Percentiles rank a stretch among this genome's conserved stretches.
Evolutionary conservation across 139 green algal species (phyloP).

Genomic region (Tetraselmis striata): DNA sequence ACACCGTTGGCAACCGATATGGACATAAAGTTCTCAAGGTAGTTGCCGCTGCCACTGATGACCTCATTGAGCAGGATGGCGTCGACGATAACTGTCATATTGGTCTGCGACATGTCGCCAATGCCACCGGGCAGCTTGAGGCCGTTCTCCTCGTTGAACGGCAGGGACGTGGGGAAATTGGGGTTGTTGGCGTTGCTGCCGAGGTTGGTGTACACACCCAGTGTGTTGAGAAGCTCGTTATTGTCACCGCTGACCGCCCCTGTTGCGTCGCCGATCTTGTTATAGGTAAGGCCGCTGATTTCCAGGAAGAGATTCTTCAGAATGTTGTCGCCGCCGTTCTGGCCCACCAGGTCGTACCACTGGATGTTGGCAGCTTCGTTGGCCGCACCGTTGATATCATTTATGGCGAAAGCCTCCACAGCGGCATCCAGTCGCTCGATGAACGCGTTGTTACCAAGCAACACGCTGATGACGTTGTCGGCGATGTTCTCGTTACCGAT

Average conservation of each 20-base stretch:
- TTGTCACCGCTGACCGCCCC: neutral
- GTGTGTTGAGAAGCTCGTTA: neutral
- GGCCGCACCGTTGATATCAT: neutral
- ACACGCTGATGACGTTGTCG: neutral
- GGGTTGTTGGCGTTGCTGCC: neutral
- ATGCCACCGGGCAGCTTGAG: neutral
- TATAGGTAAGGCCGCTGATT: neutral
- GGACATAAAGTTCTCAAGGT: neutral
- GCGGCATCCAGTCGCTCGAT: neutral
- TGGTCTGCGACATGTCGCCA: neutral
- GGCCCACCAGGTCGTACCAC: neutral
- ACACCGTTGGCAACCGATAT: neutral
- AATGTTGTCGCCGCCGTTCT: neutral
- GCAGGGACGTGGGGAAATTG: neutral
- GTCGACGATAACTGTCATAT: neutral
- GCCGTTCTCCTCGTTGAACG: neutral
- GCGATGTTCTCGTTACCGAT: neutral
- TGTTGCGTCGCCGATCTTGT: neutral
- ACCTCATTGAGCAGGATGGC: neutral
- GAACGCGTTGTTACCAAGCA: neutral
- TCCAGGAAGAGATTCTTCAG: neutral
- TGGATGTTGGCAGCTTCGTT: neutral
- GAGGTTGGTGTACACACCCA: neutral
- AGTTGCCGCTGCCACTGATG: neutral
- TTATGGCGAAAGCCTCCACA: neutral